Base-by-base conservation (phyloP, 495 filamentous ascomycete genomes). In the Penicillium atrosanguineum region DNA sequence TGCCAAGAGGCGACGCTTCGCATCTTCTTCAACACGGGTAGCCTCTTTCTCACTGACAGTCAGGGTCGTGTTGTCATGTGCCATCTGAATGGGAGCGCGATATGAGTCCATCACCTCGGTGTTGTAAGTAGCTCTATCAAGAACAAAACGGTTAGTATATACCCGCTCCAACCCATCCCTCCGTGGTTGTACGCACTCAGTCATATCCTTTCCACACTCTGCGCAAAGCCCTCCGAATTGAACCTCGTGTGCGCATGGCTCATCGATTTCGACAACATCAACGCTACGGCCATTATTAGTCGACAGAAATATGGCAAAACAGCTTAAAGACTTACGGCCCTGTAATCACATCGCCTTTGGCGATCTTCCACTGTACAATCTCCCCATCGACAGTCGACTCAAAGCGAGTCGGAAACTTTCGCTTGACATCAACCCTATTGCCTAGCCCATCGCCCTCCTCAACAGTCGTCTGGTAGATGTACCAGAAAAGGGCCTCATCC, bases 131-230 rank as follows among this genome's bases (percentile, higher is more conserved):
- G 76, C 69, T 57, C 82, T 85, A 44, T 34, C 8, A 25, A 44
- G 26, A 41, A 51, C 23, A 15, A 16, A 52, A 38, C 4, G 14
- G 6, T 40, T 20, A 20, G 6, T 19, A 40, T 16, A 39, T 16
- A 40, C 3, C 19, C 38, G 7, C 16, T 40, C 9, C 19, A 11
- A 20, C 6, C 6, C 16, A 0, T 19, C 16, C 3, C 12, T 1
- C 2, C 6, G 1, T 19, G 7, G 6, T 15, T 49, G 47, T 25
- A 69, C 81, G 54, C 75, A 87, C 85, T 79, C 82, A 47, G 89
- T 97, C 95, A 99, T 97, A 67, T 99, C 93, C 76, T 95, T 91
- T 46, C 94, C 95, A 71, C 94, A 99, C 56, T 88, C 81, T 31
- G 83, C 88, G 72, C 94, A 99, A 40, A 99, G 79, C 14, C 91